phyloP scores from a whole-genome alignment of 768 basidiomycete species.

The Pisolithus albus region DNA sequence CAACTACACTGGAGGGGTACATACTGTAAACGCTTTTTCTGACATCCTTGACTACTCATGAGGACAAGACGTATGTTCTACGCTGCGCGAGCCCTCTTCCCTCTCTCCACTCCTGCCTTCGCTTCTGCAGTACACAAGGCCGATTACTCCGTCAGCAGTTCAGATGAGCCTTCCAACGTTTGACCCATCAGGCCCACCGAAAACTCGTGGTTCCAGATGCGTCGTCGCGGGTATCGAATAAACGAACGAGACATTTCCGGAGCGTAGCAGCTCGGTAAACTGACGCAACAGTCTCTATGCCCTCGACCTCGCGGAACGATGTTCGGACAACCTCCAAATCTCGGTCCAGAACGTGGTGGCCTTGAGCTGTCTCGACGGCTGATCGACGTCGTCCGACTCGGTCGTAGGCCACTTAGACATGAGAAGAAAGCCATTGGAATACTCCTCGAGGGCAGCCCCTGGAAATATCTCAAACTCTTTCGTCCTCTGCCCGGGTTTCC shows the following conservation, averaged over 20 bases:
- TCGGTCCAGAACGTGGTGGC: conserved; percentile 42
- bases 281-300: conserved; percentile 30
- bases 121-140: no score
- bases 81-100: no score
- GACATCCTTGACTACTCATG: no score
- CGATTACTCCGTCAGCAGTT: no score
- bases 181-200: not conserved
- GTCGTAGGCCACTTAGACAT: conserved; percentile 32
- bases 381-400: conserved; percentile 15
- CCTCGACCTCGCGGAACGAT: conserved; percentile 13
- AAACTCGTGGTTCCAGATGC: conserved; percentile 11
- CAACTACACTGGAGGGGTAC: no score
- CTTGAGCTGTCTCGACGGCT: conserved; percentile 35
- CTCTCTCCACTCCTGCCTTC: no score
- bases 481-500: conserved; percentile 29
- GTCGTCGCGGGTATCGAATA: conserved; percentile 30
- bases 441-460: conserved; percentile 28
- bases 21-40: no score
- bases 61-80: no score
- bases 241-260: conserved; percentile 69
- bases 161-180: no score
- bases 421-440: conserved; percentile 36
- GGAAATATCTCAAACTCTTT: conserved; percentile 26
- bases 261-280: conserved; percentile 47
- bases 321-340: conserved; percentile 37